These are phyloP conservation scores for Graphiopsis chlorocephala DNA, from an alignment of 2,329 filamentous ascomycete genomes.

Conservation along the genomic window DNA sequence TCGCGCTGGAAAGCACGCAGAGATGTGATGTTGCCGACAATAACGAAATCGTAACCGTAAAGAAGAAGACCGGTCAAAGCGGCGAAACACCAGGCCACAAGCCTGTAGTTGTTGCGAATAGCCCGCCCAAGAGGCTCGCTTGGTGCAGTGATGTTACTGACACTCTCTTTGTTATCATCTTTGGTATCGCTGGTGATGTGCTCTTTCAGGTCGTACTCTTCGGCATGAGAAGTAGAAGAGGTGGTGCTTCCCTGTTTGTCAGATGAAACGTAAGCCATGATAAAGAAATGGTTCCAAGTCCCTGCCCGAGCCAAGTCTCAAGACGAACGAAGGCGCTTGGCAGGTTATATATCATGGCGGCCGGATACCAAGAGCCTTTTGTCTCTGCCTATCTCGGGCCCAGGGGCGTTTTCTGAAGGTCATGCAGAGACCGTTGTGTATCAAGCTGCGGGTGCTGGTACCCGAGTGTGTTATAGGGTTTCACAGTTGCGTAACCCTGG, in stretches of 20 bases:
- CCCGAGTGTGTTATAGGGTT: background rate
- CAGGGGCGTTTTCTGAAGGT: background rate
- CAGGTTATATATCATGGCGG: background rate
- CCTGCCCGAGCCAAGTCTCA: background rate
- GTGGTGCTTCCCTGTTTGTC: background rate
- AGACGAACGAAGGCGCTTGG: background rate
- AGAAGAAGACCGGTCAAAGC: slow-evolving; percentile 9
- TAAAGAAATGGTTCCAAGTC: background rate
- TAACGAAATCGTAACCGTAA: slow-evolving; percentile 16
- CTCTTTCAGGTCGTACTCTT: background rate
- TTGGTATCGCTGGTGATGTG: too few species aligned
- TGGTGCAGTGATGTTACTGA: background rate
- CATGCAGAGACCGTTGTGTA: too few species aligned
- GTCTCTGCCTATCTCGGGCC: too few species aligned
- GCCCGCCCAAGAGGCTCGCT: background rate
- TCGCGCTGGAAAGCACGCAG: slow-evolving; percentile 14
- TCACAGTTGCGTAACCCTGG: background rate
- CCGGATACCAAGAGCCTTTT: background rate
- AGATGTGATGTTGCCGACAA: slow-evolving; percentile 15
- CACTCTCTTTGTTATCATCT: background rate
- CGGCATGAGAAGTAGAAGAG: background rate
- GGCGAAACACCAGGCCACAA: background rate
- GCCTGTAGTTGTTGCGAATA: background rate
- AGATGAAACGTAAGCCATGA: background rate
- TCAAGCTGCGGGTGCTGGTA: background rate